Percentiles rank a stretch among this genome's conserved stretches.
phyloP scores from a whole-genome alignment of 768 basidiomycete species.

The Boletus speciosus region DNA sequence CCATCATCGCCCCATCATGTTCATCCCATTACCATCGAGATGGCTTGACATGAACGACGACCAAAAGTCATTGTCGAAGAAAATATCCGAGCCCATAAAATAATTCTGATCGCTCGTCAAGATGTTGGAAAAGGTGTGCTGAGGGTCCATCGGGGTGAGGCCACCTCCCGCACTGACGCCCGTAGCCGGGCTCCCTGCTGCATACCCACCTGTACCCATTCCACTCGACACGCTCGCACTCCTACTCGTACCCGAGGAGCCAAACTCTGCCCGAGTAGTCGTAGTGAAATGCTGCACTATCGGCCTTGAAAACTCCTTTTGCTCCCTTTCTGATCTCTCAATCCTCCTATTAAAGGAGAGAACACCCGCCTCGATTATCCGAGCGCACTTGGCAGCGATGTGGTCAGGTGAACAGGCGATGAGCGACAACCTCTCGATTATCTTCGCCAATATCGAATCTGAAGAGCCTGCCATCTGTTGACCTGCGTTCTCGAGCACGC shows the following conservation, averaged over 20 bases:
- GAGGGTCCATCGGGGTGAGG: constrained; percentile 13
- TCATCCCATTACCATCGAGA: constrained; percentile 19
- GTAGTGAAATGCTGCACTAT: constrained; percentile 22
- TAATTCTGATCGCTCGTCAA: constrained; percentile 28
- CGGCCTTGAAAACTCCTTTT: constrained; percentile 17
- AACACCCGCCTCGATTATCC: constrained; percentile 35
- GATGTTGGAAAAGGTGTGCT: constrained; percentile 20
- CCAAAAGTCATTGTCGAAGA: constrained; percentile 44
- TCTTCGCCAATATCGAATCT: constrained; percentile 35
- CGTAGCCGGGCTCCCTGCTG: constrained; percentile 2
- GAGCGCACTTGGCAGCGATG: constrained; percentile 40
- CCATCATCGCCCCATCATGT: constrained; percentile 8
- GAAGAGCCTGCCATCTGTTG: constrained; percentile 37
- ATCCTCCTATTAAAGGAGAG: constrained; percentile 29
- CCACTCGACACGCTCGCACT: constrained; percentile 18
- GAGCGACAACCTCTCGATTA: constrained; percentile 33
- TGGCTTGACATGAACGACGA: constrained; percentile 38
- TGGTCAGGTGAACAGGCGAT: constrained; percentile 40
- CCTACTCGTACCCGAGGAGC: constrained; percentile 15
- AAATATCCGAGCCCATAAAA: constrained; percentile 37
- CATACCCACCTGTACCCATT: constrained; percentile 11
- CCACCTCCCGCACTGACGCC: neutral
- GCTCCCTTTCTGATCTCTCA: constrained; percentile 21
- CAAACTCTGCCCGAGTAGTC: constrained; percentile 13
- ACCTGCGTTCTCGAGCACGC: constrained; percentile 32